Conservation (phyloP, 768 basidiomycete genomes). For the Trametes sanguinea region DNA sequence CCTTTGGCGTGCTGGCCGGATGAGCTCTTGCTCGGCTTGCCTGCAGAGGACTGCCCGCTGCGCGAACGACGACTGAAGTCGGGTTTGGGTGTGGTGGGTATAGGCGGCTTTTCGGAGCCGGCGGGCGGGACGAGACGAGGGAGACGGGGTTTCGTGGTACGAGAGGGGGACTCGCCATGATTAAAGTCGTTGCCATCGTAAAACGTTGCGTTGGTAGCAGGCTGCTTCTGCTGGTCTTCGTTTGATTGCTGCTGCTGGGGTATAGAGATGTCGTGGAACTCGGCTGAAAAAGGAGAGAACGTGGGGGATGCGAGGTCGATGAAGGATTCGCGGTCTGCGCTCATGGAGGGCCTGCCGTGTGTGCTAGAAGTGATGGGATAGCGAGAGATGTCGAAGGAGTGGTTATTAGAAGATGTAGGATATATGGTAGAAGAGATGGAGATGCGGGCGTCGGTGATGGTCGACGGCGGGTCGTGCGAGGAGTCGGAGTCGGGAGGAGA, state of each 20-base stretch:
- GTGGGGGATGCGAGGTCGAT: conserved; percentile 47
- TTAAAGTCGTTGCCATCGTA: conserved; percentile 13
- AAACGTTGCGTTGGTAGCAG: conserved; percentile 1
- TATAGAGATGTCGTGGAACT: conserved; percentile 13
- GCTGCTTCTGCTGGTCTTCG: conserved; percentile 6
- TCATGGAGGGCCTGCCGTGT: conserved; percentile 29
- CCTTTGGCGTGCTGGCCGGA: conserved; percentile 1
- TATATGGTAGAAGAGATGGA: conserved; percentile 47
- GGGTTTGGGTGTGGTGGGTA: conserved; percentile 51
- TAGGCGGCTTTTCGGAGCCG: conserved; percentile 40
- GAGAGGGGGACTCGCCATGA: conserved; percentile 15
- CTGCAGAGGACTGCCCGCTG: conserved; percentile 21
- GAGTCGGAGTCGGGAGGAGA: conserved; percentile 16
- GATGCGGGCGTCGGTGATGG: conserved; percentile 39
- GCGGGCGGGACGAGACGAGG: conserved; percentile 33
- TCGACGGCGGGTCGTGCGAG: conserved; percentile 28
- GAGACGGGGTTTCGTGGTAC: conserved; percentile 33
- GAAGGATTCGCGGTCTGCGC: conserved; percentile 46
- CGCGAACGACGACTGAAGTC: conserved; percentile 40
- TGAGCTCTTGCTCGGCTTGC: conserved; percentile 12
- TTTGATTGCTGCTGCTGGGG: conserved; percentile 10
- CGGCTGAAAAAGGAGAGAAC: conserved; percentile 21
- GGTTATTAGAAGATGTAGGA: conserved; percentile 30
- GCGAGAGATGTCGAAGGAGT: conserved; percentile 25
- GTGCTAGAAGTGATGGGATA: conserved; percentile 11